phyloP scores from a whole-genome alignment of 2,329 filamentous ascomycete genomes.

The Alternaria hordeiaustralica region DNA sequence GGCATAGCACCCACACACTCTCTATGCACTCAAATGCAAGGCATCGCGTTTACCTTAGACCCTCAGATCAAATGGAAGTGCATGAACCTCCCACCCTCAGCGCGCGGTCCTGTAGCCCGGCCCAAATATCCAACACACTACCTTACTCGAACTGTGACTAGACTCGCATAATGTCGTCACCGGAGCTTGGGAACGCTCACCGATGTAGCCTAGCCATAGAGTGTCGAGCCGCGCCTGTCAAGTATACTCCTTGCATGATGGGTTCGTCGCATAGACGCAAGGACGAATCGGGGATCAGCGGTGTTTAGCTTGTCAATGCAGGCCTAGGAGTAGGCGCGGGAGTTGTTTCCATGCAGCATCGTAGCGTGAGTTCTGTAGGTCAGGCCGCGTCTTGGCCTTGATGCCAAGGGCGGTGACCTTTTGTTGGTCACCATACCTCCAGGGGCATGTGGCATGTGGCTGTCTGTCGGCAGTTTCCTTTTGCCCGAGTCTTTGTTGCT shows the following conservation, averaged over 20 bases:
- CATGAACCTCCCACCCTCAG: constrained; percentile 2
- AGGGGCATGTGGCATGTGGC: background rate
- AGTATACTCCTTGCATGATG: constrained; percentile 2
- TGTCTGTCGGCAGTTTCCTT: background rate
- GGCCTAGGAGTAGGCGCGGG: background rate
- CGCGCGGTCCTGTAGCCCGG: background rate
- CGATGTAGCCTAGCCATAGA: background rate
- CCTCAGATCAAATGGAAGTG: background rate
- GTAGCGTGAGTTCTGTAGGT: background rate
- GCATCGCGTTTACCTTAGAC: background rate
- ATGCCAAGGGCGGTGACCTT: background rate
- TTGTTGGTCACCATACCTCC: background rate
- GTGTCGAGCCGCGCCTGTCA: background rate
- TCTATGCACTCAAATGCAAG: background rate
- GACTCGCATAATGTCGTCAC: constrained; percentile 19
- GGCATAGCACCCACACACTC: background rate
- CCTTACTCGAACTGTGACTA: background rate
- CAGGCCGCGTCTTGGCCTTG: background rate
- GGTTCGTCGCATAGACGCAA: constrained; percentile 7
- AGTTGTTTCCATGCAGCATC: background rate
- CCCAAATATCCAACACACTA: background rate
- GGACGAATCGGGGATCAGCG: background rate
- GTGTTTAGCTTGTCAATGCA: background rate
- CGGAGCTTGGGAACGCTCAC: background rate
- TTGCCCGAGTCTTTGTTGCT: background rate